Evolutionary conservation across 106 monocot genomes (phyloP), one percentile per base, ranked within the genome.

Genomic region (Cymbidium sinense): DNA sequence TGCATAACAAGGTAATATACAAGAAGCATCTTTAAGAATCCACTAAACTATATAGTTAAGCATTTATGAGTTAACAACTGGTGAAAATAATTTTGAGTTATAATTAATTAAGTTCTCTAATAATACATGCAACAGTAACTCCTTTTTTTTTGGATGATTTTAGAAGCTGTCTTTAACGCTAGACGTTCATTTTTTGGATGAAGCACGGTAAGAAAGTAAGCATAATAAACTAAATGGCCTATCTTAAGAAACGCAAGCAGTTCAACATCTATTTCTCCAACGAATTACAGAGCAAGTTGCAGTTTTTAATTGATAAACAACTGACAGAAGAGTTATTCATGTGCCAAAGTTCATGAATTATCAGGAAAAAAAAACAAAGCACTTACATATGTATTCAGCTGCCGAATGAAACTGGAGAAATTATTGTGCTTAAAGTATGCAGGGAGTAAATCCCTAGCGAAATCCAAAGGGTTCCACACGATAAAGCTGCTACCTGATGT

Each of bases 381-480:
- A 76, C 81, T 75, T 36, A 81, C 81, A 76, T 81, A 81, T 8
- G 81, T 81, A 39, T 81, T 81, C 30, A 81, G 62, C 81, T 81
- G 81, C 34, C 81, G 81, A 12, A 81, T 76, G 69, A 81, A 81
- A 43, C 81, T 81, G 39, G 81, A 81, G 81, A 81, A 81, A 19
- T 81, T 81, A 31, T 76, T 81, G 69, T 81, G 81, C 76, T 81
- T 81, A 64, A 81, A 81, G 50, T 76, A 69, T 20, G 37, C 41
- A 35, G 81, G 81, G 5, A 81, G 76, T 67, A 81, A 69, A 81
- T 81, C 81, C 76, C 76, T 62, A 4, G 76, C 76, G 9, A 81
- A 81, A 58, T 81, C 81, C n/a, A 67, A 58, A 21, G 81, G 61
- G 43, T 81, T 81, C 81, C 81, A 81, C 4, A 81, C 81, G 50